Base-by-base conservation (phyloP, 768 basidiomycete genomes). In the Auriculariales sp. region DNA sequence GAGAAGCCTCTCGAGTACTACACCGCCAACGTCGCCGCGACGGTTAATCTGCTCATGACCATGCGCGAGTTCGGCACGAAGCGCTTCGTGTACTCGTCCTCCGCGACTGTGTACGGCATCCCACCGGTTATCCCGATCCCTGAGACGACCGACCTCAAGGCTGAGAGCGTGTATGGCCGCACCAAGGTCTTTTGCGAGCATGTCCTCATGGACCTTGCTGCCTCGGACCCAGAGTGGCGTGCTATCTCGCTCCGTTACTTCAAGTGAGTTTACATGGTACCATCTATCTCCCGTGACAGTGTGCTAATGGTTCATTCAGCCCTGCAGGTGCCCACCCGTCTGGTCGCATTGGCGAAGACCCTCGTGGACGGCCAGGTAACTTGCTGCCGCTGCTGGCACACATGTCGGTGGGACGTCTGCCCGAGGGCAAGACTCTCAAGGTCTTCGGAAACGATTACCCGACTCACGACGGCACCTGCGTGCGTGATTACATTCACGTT, bases 291-390 rank as follows among this genome's bases (percentile, higher is more conserved):
- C 50, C 32, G 44, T 45, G 30, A 17, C 25, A 30, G 39, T 4
- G 46, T 28, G 24, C 46, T 52, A 39, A 46, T 19, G 14, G 25
- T 55, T 35, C 50, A 36, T 44, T 0, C 57, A 94, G 90, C 65
- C 95, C 95, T 54, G 95, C 90, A 31, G 95, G 95, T n/a, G 93
- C 94, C 1, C 94, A 98, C 64, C 89, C 92, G 2, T 95, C 92
- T 19, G 95, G 95, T 34, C 65, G 71, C 53, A 93, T 99, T 49
- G 95, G 95, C 19, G 95, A 99, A 65, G 93, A 97, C 59, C 95
- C 95, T n/a, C 72, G 77, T 44, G 95, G 95, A 31, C 81, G 89
- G 49, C 95, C 95, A 5, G 91, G 87, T 49, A 99, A 99, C 65
- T 73, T 99, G 34, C 69, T 99, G 28, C 95, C 95, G 5, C 70